A percentile compares a stretch with the other conserved stretches of the same genome.
Evolutionary conservation across 345 rosid genomes (phyloP).

Genomic region (Angophora floribunda): DNA sequence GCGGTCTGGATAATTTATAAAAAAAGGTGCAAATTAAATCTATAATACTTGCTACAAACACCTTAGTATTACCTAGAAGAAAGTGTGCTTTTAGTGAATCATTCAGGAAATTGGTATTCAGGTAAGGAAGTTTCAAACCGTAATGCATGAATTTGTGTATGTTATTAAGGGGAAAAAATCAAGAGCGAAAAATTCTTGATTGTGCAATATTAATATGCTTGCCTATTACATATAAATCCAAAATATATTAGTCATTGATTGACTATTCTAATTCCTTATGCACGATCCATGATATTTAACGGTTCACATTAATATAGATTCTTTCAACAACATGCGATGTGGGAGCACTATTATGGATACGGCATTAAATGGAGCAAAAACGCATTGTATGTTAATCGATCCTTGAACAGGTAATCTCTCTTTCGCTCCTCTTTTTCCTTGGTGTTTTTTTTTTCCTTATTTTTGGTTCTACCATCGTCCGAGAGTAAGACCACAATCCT

Average conservation of each 20-base stretch:
- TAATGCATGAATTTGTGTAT: background rate
- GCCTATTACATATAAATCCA: background rate
- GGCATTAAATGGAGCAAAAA: background rate
- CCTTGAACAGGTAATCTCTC: background rate
- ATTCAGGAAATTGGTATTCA: background rate
- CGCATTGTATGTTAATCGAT: background rate
- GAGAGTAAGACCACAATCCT: background rate
- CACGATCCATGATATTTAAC: background rate
- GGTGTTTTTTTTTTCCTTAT: fast-evolving
- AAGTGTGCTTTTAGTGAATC: background rate
- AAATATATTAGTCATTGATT: background rate
- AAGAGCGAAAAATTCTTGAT: background rate
- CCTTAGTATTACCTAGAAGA: background rate
- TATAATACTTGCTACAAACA: background rate
- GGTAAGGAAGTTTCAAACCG: background rate
- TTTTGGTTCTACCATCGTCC: background rate
- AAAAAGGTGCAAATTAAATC: background rate
- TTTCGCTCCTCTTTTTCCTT: background rate
- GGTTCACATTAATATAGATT: background rate
- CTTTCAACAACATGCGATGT: background rate
- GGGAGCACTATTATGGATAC: background rate
- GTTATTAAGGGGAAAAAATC: background rate
- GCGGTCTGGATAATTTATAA: background rate
- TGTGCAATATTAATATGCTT: background rate
- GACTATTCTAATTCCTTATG: background rate